A percentile compares a stretch with the other conserved stretches of the same genome.
phyloP scores from a whole-genome alignment of 2,329 filamentous ascomycete species.

The Aspergillus sp. region DNA sequence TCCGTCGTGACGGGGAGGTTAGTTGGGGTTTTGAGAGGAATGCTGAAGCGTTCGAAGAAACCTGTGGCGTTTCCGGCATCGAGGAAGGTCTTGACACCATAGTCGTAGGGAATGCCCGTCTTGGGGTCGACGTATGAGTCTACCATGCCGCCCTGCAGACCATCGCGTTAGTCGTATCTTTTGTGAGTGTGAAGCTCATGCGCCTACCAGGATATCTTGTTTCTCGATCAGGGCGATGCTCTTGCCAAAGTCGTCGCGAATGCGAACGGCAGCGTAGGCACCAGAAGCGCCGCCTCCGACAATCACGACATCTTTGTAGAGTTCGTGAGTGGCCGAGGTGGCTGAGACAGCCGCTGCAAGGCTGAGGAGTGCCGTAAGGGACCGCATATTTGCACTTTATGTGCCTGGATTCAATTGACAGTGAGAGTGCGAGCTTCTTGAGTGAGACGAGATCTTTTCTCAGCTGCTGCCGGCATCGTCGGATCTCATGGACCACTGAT shows the following conservation, averaged over 20 bases:
- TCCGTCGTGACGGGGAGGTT: constrained; percentile 1
- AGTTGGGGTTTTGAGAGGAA: constrained; percentile 8
- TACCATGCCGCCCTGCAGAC: constrained; percentile 19
- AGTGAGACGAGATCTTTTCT: no score
- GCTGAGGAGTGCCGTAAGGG: neutral
- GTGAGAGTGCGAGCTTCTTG: no score
- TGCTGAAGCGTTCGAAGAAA: constrained; percentile 20
- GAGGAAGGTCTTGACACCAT: constrained; percentile 19
- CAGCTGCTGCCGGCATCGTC: neutral
- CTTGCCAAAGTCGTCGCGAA: constrained; percentile 20
- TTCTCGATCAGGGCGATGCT: constrained; percentile 22
- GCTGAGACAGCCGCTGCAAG: constrained; percentile 4
- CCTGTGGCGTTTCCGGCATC: constrained; percentile 13
- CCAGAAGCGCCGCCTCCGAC: constrained; percentile 23
- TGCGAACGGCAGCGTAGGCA: constrained; percentile 22
- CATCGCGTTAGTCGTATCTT: neutral
- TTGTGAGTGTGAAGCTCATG: neutral
- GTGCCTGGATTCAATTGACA: no score
- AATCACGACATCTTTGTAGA: constrained; percentile 20
- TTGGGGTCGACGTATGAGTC: constrained; percentile 19
- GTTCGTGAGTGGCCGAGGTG: constrained; percentile 1
- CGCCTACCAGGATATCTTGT: constrained; percentile 15
- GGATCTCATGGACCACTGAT: no score
- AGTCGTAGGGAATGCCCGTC: constrained; percentile 14
- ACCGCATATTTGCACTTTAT: neutral